phyloP scores from a whole-genome alignment of 352 stramenopile species.

The Thalassiosira mediterranea region DNA sequence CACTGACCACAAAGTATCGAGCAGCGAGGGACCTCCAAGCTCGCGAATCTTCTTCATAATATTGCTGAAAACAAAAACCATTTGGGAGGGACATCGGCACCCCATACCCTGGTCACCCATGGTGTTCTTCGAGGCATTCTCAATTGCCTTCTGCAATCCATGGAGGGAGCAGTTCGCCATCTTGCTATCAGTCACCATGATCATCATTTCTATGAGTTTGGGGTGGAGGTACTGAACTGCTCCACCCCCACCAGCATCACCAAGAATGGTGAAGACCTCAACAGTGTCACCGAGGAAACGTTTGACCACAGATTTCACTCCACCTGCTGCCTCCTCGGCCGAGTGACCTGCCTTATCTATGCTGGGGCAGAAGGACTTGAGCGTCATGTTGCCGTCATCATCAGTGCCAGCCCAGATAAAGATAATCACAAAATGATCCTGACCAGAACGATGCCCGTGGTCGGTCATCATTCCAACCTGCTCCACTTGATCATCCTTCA shows the following conservation, averaged over 20 bases:
- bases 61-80: slow-evolving; percentile 6
- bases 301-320: too few relatives aligned
- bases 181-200: not conserved
- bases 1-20: too few relatives aligned
- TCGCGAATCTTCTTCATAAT: not conserved
- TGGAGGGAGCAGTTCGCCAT: slow-evolving; percentile 22
- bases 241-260: slow-evolving; percentile 4
- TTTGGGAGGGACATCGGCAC: slow-evolving; percentile 12
- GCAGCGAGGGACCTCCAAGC: too few relatives aligned
- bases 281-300: too few relatives aligned
- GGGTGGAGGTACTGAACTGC: not conserved
- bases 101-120: slow-evolving; percentile 21
- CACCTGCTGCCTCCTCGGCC: not conserved
- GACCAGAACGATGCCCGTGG: not conserved
- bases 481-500: not conserved
- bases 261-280: not conserved
- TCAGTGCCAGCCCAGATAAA: not conserved
- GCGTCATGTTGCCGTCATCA: not conserved
- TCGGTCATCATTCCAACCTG: not conserved
- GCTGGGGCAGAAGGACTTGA: slow-evolving; percentile 2
- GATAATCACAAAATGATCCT: slow-evolving; percentile 3
- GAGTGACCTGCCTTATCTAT: not conserved
- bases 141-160: slow-evolving; percentile 15
- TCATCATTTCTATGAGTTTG: not conserved
- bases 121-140: slow-evolving; percentile 16